A percentile compares a stretch with the other conserved stretches of the same genome.
These are phyloP conservation scores for Xylaria grammica DNA, from an alignment of 495 filamentous ascomycete species.

Conservation along the genomic window DNA sequence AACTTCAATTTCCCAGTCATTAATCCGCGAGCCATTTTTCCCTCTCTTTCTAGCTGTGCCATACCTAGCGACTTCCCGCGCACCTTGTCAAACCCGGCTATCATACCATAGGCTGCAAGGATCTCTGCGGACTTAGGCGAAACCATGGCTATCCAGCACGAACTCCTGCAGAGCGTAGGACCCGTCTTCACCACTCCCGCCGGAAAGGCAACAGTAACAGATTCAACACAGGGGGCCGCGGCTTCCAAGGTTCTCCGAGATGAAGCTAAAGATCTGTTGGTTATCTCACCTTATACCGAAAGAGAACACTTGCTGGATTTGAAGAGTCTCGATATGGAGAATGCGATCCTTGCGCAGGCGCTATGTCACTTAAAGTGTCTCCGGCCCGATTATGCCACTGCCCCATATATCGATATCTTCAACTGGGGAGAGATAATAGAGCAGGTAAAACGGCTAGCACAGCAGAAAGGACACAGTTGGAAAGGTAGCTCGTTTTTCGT, in stretches of 20 bases:
- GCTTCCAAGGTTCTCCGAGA: conserved; percentile 4
- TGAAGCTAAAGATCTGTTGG: conserved; percentile 48
- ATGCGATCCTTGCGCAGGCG: conserved; percentile 72
- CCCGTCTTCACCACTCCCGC: conserved; percentile 15
- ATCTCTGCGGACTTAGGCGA: conserved; percentile 3
- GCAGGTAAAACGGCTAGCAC: conserved; percentile 53
- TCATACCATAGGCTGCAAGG: conserved; percentile 12
- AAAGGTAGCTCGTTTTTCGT: conserved; percentile 73
- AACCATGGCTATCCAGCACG: conserved; percentile 31
- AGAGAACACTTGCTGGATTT: conserved; percentile 73
- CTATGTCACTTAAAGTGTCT: conserved; percentile 65
- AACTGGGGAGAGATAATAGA: conserved; percentile 73
- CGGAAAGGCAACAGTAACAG: conserved; percentile 26
- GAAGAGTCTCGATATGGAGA: conserved; percentile 62
- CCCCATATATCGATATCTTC: conserved; percentile 74
- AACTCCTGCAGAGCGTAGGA: conserved; percentile 23
- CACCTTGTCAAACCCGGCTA: not conserved
- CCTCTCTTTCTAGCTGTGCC: not conserved
- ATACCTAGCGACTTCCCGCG: conserved; percentile 1
- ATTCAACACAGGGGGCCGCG: conserved; percentile 27
- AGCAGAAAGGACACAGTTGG: conserved; percentile 60
- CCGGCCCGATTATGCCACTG: conserved; percentile 75
- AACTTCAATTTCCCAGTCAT: not conserved
- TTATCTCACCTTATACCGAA: conserved; percentile 77
- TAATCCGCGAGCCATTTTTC: not conserved